Evolutionary conservation across 495 filamentous ascomycete genomes (phyloP).

Genomic region (Trichoderma asperelloides): DNA sequence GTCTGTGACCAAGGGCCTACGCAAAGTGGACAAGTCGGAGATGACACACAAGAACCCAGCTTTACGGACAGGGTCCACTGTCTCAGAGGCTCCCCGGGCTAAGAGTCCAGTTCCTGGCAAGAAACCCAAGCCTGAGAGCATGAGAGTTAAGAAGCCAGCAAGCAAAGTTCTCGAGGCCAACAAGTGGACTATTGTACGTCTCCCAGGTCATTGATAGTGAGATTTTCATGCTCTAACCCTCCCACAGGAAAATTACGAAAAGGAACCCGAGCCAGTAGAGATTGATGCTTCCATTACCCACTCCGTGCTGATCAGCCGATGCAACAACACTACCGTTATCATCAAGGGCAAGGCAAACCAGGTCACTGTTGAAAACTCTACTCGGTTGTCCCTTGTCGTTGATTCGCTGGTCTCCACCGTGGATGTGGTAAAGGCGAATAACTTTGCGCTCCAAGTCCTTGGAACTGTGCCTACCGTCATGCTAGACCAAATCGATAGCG

Average conservation of each 20-base stretch:
- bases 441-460: slow-evolving; percentile 84
- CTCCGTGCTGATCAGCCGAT: slow-evolving; percentile 83
- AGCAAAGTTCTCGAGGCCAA: slow-evolving; percentile 89
- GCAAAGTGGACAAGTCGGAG: slow-evolving; percentile 85
- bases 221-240: slow-evolving; percentile 7
- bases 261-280: slow-evolving; percentile 58
- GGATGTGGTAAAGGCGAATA: slow-evolving; percentile 87
- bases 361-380: slow-evolving; percentile 85
- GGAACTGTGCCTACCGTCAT: slow-evolving; percentile 77
- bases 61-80: slow-evolving; percentile 63
- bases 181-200: slow-evolving; percentile 78
- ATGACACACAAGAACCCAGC: slow-evolving; percentile 99
- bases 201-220: not conserved
- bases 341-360: slow-evolving; percentile 90
- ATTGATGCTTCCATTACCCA: slow-evolving; percentile 74
- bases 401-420: slow-evolving; percentile 85
- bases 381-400: slow-evolving; percentile 71
- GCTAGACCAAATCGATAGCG: slow-evolving; percentile 89
- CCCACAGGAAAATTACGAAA: slow-evolving; percentile 78
- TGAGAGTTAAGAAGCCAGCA: slow-evolving; percentile 87
- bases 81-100: slow-evolving; percentile 52
- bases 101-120: slow-evolving; percentile 80
- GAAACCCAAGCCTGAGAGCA: slow-evolving; percentile 90
- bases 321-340: slow-evolving; percentile 82
- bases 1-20: slow-evolving; percentile 72